A percentile compares a stretch with the other conserved stretches of the same genome.
These are phyloP conservation scores for Plantago major DNA, from an alignment of 257 asterid genomes.

Conservation along the genomic window DNA sequence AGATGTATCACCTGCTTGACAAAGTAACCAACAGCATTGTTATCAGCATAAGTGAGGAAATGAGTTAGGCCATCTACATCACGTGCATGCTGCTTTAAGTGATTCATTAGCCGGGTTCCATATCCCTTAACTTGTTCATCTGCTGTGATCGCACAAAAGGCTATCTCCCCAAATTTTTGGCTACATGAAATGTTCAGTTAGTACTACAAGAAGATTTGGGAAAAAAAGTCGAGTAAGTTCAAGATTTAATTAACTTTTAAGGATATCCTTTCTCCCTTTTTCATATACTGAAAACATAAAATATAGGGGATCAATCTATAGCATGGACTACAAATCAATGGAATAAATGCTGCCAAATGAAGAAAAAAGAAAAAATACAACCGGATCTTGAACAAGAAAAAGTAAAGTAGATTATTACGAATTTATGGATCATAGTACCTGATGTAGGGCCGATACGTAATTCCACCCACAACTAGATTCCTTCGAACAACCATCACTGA, in stretches of 20 bases:
- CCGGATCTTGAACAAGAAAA: background rate
- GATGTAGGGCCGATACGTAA: slow-evolving; percentile 86
- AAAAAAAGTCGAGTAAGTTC: slow-evolving; percentile 6
- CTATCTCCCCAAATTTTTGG: slow-evolving; percentile 99
- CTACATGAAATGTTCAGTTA: slow-evolving; percentile 35
- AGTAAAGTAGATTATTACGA: background rate
- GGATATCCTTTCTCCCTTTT: too few species aligned
- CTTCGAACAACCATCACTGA: slow-evolving; percentile 89
- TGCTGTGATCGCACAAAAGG: slow-evolving; percentile 94
- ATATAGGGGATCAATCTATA: background rate
- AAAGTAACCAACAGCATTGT: slow-evolving; percentile 98
- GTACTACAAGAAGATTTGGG: background rate
- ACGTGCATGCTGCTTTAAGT: slow-evolving; percentile 94
- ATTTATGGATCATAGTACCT: slow-evolving; percentile 40
- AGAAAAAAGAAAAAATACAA: slow-evolving; percentile 3
- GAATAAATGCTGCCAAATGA: slow-evolving; percentile 6
- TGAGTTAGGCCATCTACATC: slow-evolving; percentile 93
- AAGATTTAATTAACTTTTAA: background rate
- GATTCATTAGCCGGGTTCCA: slow-evolving; percentile 98
- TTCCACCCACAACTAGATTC: slow-evolving; percentile 91
- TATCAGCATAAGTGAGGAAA: slow-evolving; percentile 97
- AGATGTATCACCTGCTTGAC: slow-evolving; percentile 71
- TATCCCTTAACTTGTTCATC: slow-evolving; percentile 99
- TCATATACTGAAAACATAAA: too few species aligned
- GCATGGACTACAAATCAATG: background rate